phyloP scores from a whole-genome alignment of 768 basidiomycete species.

The Serendipita indica region DNA sequence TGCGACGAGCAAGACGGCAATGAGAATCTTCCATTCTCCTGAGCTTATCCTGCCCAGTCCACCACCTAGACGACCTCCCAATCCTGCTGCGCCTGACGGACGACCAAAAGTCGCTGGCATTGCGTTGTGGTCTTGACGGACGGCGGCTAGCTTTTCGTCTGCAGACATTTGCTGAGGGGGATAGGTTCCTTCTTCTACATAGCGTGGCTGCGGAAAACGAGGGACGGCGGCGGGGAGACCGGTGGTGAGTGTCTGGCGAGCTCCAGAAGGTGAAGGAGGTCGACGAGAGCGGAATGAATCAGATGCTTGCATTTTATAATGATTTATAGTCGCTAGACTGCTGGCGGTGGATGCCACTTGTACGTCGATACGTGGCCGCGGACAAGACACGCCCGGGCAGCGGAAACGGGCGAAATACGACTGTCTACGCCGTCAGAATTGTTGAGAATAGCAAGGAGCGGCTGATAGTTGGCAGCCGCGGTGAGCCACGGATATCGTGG shows the following conservation, averaged over 20 bases:
- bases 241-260: conserved; percentile 3
- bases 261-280: neutral
- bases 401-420: too few species aligned
- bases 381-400: too few species aligned
- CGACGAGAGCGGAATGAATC: conserved; percentile 1
- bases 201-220: conserved; percentile 4
- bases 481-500: too few species aligned
- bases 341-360: too few species aligned
- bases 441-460: too few species aligned
- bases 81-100: conserved; percentile 7
- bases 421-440: too few species aligned
- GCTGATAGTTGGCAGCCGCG: too few species aligned
- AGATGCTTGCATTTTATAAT: conserved; percentile 1
- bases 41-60: conserved; percentile 43
- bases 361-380: too few species aligned
- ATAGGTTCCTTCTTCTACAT: conserved; percentile 1
- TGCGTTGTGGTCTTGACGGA: neutral
- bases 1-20: conserved; percentile 52
- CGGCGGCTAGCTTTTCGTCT: conserved; percentile 1
- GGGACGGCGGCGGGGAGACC: neutral
- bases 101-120: conserved; percentile 9
- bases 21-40: conserved; percentile 66
- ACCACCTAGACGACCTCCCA: conserved; percentile 23
- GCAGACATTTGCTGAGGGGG: neutral
- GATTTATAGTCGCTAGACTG: neutral